These are phyloP conservation scores for Tetrapisispora fleetii DNA, from an alignment of 805 yeast genomes.

Conservation along the genomic window DNA sequence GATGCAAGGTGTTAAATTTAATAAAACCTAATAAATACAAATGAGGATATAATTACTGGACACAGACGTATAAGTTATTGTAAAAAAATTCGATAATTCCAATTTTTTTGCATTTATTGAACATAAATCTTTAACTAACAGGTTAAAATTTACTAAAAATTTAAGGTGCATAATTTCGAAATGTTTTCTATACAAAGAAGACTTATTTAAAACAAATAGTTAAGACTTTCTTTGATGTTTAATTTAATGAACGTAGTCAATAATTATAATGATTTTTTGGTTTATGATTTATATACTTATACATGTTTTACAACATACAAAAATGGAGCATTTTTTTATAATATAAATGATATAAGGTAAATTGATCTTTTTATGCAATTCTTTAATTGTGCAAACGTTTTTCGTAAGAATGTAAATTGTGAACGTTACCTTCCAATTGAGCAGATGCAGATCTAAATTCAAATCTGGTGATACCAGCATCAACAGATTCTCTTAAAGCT, in stretches of 20 bases:
- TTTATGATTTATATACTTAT: not conserved
- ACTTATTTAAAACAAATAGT: not conserved
- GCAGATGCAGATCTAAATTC: slow-evolving; percentile 98
- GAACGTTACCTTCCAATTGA: slow-evolving; percentile 97
- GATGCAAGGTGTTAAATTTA: not conserved
- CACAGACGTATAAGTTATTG: too few relatives aligned
- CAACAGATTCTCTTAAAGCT: slow-evolving; percentile 55
- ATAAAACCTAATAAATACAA: too few relatives aligned
- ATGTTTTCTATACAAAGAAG: not conserved
- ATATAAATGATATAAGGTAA: not conserved
- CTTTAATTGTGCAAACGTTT: slow-evolving; percentile 84
- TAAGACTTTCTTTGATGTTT: slow-evolving; percentile 1
- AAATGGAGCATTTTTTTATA: not conserved
- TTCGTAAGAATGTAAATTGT: slow-evolving; percentile 92
- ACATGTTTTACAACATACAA: not conserved
- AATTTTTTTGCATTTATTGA: too few relatives aligned
- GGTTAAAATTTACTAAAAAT: too few relatives aligned
- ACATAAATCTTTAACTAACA: too few relatives aligned
- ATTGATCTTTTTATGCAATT: not conserved
- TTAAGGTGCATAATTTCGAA: too few relatives aligned
- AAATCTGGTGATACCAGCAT: slow-evolving; percentile 69
- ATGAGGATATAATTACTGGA: not conserved
- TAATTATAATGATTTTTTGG: too few relatives aligned
- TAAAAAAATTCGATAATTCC: too few relatives aligned
- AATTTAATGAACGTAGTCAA: slow-evolving; percentile 4